Evolutionary conservation across 228 moss, liverwort and hornwort genomes (phyloP).

Genomic region (Sphagnum fallax): DNA sequence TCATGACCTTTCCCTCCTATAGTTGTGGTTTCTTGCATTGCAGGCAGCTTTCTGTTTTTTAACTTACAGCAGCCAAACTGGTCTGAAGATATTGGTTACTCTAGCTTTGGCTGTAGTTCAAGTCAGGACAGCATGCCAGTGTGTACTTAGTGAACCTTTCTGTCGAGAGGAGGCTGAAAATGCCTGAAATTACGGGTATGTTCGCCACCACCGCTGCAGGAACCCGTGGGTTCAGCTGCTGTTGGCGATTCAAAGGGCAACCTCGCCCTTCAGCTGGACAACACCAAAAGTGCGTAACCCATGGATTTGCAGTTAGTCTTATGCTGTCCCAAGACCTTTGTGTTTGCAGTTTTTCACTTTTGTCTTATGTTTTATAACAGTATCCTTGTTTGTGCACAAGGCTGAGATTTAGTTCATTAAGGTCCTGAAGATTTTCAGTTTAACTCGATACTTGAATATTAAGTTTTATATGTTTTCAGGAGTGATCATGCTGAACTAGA

Average conservation of each 20-base stretch:
- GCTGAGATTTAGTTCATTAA: no score
- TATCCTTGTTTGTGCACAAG: no score
- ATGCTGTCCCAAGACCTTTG: no score
- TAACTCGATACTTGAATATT: no score
- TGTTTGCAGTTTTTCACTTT: no score
- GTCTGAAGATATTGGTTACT: conserved; percentile 54
- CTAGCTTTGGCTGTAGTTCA: conserved; percentile 65
- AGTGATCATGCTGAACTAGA: no score
- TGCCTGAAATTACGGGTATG: conserved; percentile 66
- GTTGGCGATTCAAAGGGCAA: conserved; percentile 11
- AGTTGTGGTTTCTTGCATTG: conserved; percentile 47
- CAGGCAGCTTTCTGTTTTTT: conserved; percentile 31
- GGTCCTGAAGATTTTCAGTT: no score
- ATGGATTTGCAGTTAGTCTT: not conserved
- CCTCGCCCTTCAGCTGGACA: conserved; percentile 2
- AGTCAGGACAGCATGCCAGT: conserved; percentile 57
- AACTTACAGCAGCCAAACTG: conserved; percentile 49
- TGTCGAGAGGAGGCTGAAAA: conserved; percentile 78
- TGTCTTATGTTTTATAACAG: no score
- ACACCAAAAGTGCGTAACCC: conserved; percentile 8
- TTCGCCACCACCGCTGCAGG: conserved; percentile 24
- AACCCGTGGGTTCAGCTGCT: conserved; percentile 18
- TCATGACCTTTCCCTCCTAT: conserved; percentile 38
- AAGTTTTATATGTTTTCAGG: no score
- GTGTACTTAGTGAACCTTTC: conserved; percentile 62